phyloP scores from a whole-genome alignment of 2,329 filamentous ascomycete species.

The Neopestalotiopsis clavispora region DNA sequence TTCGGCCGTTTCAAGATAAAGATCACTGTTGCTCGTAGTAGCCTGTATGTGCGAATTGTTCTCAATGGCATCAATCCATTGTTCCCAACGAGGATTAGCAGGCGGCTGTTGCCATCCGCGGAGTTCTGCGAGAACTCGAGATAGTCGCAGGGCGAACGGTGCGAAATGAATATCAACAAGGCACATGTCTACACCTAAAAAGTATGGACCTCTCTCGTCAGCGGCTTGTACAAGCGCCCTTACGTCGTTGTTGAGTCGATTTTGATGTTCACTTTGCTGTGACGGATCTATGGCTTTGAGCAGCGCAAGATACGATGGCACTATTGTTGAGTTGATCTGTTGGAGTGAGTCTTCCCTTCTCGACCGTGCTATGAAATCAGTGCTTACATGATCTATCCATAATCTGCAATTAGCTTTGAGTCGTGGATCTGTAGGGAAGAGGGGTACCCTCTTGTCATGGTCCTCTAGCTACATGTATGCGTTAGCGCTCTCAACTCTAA shows the following conservation, averaged over 20 bases:
- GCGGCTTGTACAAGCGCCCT: constrained; percentile 52
- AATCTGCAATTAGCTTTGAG: constrained; percentile 75
- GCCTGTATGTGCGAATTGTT: constrained; percentile 63
- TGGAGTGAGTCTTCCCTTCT: constrained; percentile 13
- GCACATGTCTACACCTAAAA: constrained; percentile 57
- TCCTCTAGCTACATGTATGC: constrained; percentile 70
- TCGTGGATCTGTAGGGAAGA: constrained; percentile 70
- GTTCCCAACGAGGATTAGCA: constrained; percentile 67
- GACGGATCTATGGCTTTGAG: constrained; percentile 67
- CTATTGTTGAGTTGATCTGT: constrained; percentile 77
- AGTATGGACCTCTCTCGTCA: constrained; percentile 68
- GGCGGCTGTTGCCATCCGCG: constrained; percentile 69
- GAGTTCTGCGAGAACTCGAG: constrained; percentile 68
- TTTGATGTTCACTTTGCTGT: constrained; percentile 62
- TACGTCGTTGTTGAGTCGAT: constrained; percentile 70
- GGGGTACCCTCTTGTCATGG: constrained; percentile 59
- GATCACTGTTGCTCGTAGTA: constrained; percentile 67
- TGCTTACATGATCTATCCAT: constrained; percentile 78
- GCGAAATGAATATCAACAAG: constrained; percentile 78
- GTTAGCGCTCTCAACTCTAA: background rate
- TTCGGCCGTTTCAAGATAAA: constrained; percentile 63
- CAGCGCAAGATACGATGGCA: constrained; percentile 77
- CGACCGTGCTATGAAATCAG: background rate
- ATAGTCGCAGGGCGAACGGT: constrained; percentile 73
- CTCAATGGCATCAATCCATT: constrained; percentile 75